Evolutionary conservation across 257 asterid species (phyloP).

Genomic region (Scutellaria baicalensis): DNA sequence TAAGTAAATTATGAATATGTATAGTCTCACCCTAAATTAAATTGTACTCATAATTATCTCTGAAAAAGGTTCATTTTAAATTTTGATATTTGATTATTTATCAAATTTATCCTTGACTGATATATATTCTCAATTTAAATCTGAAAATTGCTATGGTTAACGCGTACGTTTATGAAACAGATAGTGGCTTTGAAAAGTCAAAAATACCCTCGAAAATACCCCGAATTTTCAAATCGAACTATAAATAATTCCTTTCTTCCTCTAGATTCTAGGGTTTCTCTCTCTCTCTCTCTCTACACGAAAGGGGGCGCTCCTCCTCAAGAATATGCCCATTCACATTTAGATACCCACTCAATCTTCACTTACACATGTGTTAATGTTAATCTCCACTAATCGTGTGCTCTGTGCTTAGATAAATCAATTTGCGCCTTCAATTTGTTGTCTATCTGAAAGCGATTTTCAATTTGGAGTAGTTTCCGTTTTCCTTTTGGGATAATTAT

Average conservation of each 20-base stretch:
- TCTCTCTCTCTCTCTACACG: background rate
- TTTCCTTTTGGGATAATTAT: background rate
- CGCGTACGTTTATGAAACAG: too few relatives aligned
- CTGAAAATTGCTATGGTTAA: too few relatives aligned
- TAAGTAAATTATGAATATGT: too few relatives aligned
- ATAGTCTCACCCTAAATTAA: too few relatives aligned
- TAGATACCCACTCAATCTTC: background rate
- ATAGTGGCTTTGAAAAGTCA: background rate
- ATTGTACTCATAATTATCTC: too few relatives aligned
- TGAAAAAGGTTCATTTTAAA: too few relatives aligned
- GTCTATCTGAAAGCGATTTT: background rate
- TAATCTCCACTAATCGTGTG: background rate
- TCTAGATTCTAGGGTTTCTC: conserved; percentile 51
- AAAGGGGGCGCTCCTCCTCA: background rate
- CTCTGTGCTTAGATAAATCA: background rate
- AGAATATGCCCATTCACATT: background rate
- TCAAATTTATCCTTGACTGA: too few relatives aligned
- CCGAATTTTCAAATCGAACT: background rate
- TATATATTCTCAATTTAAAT: too few relatives aligned
- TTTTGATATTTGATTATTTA: too few relatives aligned
- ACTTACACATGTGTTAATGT: background rate
- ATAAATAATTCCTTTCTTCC: conserved; percentile 1
- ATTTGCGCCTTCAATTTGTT: background rate
- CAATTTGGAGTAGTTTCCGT: background rate
- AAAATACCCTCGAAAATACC: background rate